Evolutionary conservation across 2,329 filamentous ascomycete species (phyloP), one percentile per base, ranked within the genome.

Genomic region (Trichophyton rubrum): DNA sequence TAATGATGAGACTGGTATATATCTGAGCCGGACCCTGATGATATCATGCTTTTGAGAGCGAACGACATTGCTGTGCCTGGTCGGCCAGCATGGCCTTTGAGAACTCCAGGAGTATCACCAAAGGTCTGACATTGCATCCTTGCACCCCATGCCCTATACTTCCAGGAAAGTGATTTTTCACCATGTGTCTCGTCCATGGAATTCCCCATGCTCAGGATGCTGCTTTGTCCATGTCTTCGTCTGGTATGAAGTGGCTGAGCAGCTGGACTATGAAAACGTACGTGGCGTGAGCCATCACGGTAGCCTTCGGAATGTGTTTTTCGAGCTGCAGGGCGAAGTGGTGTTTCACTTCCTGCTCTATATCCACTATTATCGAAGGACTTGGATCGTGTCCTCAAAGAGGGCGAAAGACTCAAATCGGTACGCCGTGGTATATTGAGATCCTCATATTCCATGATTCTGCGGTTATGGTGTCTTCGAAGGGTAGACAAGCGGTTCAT

Each of bases 101-200:
- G 58, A 62, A 57, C 27, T 35, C 59, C 5, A 58, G 58, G 45
- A 38, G 63, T 51, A 60, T 62, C 15, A 58, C 61, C 61, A 60
- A 65, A 64, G 13, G 67, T 62, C 17, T 69, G 67, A 5, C 73
- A 51, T 60, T 74, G 69, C 71, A 76, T 72, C 24, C 66, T 65
- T 27, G 73, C 69, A 24, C 71, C 72, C 73, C 73, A 75, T 30
- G 65, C 63, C 59, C 69, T 68, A 60, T 73, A 72, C 56, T 65
- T 73, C 17, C 67, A 67, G 11, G 66, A 62, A 38, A 62, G 55
- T 41, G 55, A n/a, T 43, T 57, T 57, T 8, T 15, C n/a, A 9
- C 33, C 35, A 7, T 33, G 40, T 24, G 27, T 40, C 9, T 40
- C 40, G 3, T 43, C 40, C 35, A 57, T 22, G 3, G 40, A 57